Evolutionary conservation across 2,329 filamentous ascomycete genomes (phyloP), one percentile per base, ranked within the genome.

Genomic region (Simplicillium sp.): DNA sequence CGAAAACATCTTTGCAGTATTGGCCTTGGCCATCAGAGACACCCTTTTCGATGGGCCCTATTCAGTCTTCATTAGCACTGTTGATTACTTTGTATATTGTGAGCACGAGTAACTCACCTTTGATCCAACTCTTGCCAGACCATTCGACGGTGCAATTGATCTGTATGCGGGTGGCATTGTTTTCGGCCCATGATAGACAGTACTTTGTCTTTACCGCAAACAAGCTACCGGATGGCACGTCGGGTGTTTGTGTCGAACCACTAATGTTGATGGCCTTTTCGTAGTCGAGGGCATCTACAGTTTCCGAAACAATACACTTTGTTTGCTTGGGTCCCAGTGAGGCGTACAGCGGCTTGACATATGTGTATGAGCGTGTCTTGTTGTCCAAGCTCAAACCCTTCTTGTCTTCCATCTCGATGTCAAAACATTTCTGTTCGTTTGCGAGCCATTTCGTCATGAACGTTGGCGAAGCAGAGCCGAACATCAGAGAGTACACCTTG

Each of bases 101-200:
- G 28, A 11, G n/a, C 28, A 15, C 9, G 12, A 15, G 12, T n/a
- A 6, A 56, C 70, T 57, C 68, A 94, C 89, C 87, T 68, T 92
- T 96, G 36, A 98, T 67, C 92, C 92, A 98, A 67, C 89, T 96
- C 71, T 97, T 98, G 52, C 89, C 89, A 3, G 83, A 82, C 94
- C 94, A 98, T 56, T 98, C 94, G 34, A 96, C 85, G 2, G 80
- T 83, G 59, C 87, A 96, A 50, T 83, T 96, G 65, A 90, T 83
- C 46, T 92, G 79, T 25, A 98, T 66, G 20, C 88, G 77, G 1
- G 94, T 98, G 32, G 79, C 69, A 54, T 95, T 95, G 46, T 81
- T 82, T 38, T 92, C 80, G 4, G 82, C 88, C 92, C 92, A 98
- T 39, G 86, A 86, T 16, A 98, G 71, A 55, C 94, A 95, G 56